Conservation (phyloP, 805 yeast species). For the Kazachstania viticola region DNA sequence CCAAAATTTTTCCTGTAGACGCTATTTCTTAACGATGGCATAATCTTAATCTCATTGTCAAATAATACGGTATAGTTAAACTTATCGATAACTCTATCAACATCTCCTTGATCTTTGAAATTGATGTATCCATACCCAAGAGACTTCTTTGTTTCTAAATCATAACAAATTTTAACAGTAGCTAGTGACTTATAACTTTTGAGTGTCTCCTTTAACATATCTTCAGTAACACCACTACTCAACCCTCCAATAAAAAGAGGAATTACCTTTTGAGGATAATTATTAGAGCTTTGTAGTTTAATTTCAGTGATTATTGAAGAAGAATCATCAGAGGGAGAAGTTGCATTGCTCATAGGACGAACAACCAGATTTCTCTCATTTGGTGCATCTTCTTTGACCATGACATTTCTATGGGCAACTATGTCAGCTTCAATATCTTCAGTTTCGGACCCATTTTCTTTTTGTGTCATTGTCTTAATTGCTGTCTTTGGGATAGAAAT, state of each 20-base stretch:
- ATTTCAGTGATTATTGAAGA: too few species aligned
- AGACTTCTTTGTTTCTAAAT: constrained; percentile 40
- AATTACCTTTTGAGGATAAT: constrained; percentile 6
- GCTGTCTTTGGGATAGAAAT: too few species aligned
- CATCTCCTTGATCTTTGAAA: constrained; percentile 38
- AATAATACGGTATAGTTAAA: constrained; percentile 38
- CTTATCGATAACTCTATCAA: constrained; percentile 43
- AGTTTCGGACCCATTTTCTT: too few species aligned
- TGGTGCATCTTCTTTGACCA: too few species aligned
- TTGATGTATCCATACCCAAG: constrained; percentile 70
- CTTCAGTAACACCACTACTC: constrained; percentile 38
- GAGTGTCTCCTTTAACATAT: constrained; percentile 35
- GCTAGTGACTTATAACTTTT: constrained; percentile 32
- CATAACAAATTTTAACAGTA: constrained; percentile 51
- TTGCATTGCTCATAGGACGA: too few species aligned
- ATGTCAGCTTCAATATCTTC: too few species aligned
- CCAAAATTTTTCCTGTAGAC: constrained; percentile 35
- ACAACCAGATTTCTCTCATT: too few species aligned
- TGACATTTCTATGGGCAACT: too few species aligned
- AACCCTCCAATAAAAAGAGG: constrained; percentile 57
- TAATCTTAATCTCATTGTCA: constrained; percentile 39
- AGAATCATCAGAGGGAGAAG: too few species aligned
- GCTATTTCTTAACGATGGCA: constrained; percentile 42
- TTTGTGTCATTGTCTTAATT: too few species aligned
- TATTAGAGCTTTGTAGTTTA: too few species aligned